Evolutionary conservation across 805 yeast genomes (phyloP).

Genomic region (Phaffomyces antillensis): DNA sequence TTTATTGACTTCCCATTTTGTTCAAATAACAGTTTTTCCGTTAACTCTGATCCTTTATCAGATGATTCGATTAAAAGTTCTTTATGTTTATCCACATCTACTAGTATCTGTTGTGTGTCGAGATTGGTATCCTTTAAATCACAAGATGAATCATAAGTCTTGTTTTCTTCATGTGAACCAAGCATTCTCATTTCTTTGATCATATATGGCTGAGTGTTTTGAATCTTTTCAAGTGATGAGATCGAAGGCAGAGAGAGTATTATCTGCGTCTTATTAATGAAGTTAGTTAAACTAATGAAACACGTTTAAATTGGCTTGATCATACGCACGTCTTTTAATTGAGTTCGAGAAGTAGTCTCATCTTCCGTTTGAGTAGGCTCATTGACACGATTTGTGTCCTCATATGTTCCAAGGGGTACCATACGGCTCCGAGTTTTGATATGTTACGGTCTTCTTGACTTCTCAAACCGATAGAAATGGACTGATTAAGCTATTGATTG

Average conservation of each 20-base stretch:
- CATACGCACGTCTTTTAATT: constrained; percentile 3
- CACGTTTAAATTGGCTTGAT: background rate
- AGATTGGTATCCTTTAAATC: constrained; percentile 12
- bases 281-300: constrained; percentile 8
- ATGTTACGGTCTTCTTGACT: no score
- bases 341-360: background rate
- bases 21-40: background rate
- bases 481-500: no score
- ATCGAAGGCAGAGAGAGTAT: constrained; percentile 5
- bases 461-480: no score
- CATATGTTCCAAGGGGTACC: background rate
- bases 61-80: background rate
- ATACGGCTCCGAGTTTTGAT: background rate
- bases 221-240: background rate
- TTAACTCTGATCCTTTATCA: background rate
- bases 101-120: constrained; percentile 16
- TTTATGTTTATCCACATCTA: background rate
- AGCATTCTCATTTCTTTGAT: constrained; percentile 11
- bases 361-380: background rate
- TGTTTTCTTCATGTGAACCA: constrained; percentile 17
- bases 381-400: background rate
- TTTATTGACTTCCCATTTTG: background rate
- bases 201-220: constrained; percentile 5
- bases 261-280: constrained; percentile 13
- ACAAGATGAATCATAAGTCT: constrained; percentile 20